Base-by-base conservation (phyloP, 176 grass and related monocot genomes). In the Saccharum officinarum region DNA sequence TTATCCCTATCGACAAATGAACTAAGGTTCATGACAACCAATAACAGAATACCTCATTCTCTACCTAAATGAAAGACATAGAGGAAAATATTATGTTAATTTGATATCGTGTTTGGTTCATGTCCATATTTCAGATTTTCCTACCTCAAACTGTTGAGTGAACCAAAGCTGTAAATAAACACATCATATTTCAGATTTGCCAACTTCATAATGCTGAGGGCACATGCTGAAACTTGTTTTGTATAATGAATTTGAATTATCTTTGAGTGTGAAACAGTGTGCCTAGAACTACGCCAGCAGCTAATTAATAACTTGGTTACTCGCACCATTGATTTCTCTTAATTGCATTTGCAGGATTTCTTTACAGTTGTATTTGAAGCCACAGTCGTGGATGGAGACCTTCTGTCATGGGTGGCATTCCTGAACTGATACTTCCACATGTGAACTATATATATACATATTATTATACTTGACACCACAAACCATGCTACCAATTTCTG, bases 361-460 rank as follows among this genome's bases (percentile, higher is more conserved):
- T 83, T 95, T 45, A 45, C 82, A 0, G 83, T 90, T 25, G 80
- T 94, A 57, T 62, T 94, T 39, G 87, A 92, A 79, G 90, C 87
- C 12, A 9, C 79, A 47, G 82, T 88, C 28, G 85, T 95, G 49
- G 90, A 95, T 78, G 93, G 93, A 28, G 90, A 95, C 57, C 87
- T 95, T 82, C 85, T 92, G 36, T 86, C 85, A 81, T 92, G 93
- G 93, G 93, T 95, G 14, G 89, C 25, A 82, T 81, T 81, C 52
- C 57, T 76, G n/a, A 61, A 61, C 57, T 25, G 57, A 59, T 25
- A 12, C 9, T 61, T 61, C 57, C n/a, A 60, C 55, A 60, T 60
- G 20, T 59, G 17, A 54, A 54, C 50, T 20, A 54, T 54, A 7
- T n/a, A n/a, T 22, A 22, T 57, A 57, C 52, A 57, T 57, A 57